Percentiles rank a stretch among this genome's conserved stretches.
Conservation (phyloP, 2,329 filamentous ascomycete genomes). For the Aphanoascus verrucosus region DNA sequence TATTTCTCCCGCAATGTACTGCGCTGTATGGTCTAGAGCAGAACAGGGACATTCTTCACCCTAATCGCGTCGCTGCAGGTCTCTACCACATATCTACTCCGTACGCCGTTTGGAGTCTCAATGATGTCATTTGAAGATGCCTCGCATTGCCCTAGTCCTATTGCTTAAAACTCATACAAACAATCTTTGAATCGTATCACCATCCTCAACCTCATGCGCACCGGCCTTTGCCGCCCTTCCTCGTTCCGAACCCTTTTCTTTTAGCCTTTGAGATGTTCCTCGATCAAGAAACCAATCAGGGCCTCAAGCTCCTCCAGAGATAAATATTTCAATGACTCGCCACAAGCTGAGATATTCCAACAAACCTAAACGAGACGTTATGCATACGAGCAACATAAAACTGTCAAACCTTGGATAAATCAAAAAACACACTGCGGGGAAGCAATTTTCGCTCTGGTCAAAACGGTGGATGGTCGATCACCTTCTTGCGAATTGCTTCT, state of each 20-base stretch:
- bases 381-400: constrained; percentile 1
- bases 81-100: too few relatives aligned
- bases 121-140: too few relatives aligned
- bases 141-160: too few relatives aligned
- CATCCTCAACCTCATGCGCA: neutral
- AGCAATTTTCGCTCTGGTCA: neutral
- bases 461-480: constrained; percentile 5
- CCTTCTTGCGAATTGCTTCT: constrained; percentile 18
- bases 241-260: neutral
- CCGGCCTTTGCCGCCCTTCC: neutral
- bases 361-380: neutral
- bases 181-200: too few relatives aligned
- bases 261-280: neutral
- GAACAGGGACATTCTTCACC: too few relatives aligned
- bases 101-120: too few relatives aligned
- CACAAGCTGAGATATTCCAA: constrained; percentile 2
- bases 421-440: neutral
- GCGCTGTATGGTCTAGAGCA: too few relatives aligned
- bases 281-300: neutral
- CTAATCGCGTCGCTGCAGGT: too few relatives aligned
- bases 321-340: neutral
- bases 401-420: neutral
- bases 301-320: neutral
- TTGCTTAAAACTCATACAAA: too few relatives aligned
- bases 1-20: neutral